Conservation (phyloP, 306 rosid species). For the Acacia melanoxylon region DNA sequence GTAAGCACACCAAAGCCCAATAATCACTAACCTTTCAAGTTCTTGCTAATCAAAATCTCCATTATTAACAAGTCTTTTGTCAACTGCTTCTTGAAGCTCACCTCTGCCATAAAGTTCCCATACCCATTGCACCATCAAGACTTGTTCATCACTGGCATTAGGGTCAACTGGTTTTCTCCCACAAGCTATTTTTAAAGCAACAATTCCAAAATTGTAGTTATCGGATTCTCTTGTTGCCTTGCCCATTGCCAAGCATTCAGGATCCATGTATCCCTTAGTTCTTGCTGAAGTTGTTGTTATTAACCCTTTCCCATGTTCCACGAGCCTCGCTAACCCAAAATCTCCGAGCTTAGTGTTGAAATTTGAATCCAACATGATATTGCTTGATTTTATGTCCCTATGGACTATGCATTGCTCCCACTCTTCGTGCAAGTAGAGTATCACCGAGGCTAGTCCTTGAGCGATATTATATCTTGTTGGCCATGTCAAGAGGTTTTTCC, state of each 20-base stretch:
- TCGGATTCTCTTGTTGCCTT: not conserved
- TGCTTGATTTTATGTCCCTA: constrained; percentile 21
- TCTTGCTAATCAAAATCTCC: constrained; percentile 14
- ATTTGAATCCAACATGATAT: constrained; percentile 6
- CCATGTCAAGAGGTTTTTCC: constrained; percentile 21
- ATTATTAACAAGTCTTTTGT: not conserved
- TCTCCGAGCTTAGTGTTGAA: constrained; percentile 18
- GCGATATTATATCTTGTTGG: not conserved
- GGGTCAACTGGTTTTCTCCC: not conserved
- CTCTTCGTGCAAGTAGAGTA: constrained; percentile 6
- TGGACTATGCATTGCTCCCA: constrained; percentile 2
- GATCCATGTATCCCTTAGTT: constrained; percentile 28
- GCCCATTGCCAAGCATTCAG: not conserved
- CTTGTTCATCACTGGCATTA: not conserved
- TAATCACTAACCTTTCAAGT: constrained; percentile 9
- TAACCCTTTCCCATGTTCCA: not conserved
- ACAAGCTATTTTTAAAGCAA: not conserved
- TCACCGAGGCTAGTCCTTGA: constrained; percentile 1
- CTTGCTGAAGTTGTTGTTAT: constrained; percentile 9
- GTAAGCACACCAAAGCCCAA: constrained; percentile 16
- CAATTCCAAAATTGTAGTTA: not conserved
- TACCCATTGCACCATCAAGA: constrained; percentile 23
- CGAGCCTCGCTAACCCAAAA: constrained; percentile 13
- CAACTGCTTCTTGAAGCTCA: not conserved
- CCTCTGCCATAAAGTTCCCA: not conserved